Conservation (phyloP, 2,329 filamentous ascomycete genomes). For the Arachnopeziza araneosa region DNA sequence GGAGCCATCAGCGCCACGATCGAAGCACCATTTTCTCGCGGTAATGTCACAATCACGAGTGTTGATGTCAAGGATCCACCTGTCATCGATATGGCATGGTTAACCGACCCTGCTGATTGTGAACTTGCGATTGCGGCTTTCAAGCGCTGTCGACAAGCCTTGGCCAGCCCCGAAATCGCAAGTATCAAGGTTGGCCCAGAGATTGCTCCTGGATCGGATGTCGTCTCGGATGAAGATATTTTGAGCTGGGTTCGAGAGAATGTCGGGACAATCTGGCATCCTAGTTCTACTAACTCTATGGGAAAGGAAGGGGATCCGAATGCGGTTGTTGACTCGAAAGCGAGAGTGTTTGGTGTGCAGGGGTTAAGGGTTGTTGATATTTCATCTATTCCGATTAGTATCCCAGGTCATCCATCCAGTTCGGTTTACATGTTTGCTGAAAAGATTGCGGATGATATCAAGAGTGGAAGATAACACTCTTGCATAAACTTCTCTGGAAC, state of each 20-base stretch:
- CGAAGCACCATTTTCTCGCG: conserved; percentile 27
- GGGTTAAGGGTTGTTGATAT: conserved; percentile 20
- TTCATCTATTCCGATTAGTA: conserved; percentile 21
- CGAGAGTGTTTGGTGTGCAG: conserved; percentile 13
- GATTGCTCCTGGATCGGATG: not conserved
- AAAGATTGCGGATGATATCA: not conserved
- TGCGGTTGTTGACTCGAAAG: conserved; percentile 19
- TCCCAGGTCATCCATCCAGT: conserved; percentile 35
- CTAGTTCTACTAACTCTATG: conserved; percentile 50
- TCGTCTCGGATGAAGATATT: conserved; percentile 13
- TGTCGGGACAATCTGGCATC: conserved; percentile 39
- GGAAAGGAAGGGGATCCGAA: conserved; percentile 37
- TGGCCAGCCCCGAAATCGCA: not conserved
- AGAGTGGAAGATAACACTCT: not conserved
- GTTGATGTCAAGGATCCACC: conserved; percentile 32
- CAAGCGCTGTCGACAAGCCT: conserved; percentile 35
- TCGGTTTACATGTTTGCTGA: not conserved
- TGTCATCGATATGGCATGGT: conserved; percentile 38
- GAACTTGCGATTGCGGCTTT: conserved; percentile 39
- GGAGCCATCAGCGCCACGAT: conserved; percentile 23
- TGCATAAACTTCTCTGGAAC: too few species aligned
- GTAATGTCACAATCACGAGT: conserved; percentile 36
- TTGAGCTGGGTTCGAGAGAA: conserved; percentile 18
- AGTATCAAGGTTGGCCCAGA: not conserved
- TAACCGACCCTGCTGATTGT: conserved; percentile 37